phyloP scores from a whole-genome alignment of 805 yeast genomes.

The Osmozyma mogii region DNA sequence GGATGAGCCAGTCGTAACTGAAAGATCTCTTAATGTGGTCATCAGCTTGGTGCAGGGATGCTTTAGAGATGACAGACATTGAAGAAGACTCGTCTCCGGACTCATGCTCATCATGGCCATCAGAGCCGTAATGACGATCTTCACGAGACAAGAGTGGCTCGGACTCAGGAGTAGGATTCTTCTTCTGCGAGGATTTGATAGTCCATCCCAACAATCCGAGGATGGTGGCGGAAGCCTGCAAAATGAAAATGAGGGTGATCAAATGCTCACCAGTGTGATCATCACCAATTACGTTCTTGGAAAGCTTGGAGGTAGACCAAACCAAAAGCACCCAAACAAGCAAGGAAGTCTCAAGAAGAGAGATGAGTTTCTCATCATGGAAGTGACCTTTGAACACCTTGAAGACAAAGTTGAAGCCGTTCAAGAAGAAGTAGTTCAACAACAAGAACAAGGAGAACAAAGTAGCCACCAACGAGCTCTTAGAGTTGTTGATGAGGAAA shows the following conservation, averaged over 20 bases:
- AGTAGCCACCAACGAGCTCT: slow-evolving; percentile 25
- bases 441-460: slow-evolving; percentile 44
- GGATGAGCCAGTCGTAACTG: slow-evolving; percentile 77
- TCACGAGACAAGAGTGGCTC: slow-evolving; percentile 24
- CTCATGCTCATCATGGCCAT: slow-evolving; percentile 10
- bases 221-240: slow-evolving; percentile 40
- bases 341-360: slow-evolving; percentile 46
- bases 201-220: slow-evolving; percentile 48
- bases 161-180: slow-evolving; percentile 5
- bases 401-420: slow-evolving; percentile 30
- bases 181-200: slow-evolving; percentile 13
- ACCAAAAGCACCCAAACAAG: slow-evolving; percentile 51
- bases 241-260: slow-evolving; percentile 36
- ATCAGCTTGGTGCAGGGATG: slow-evolving; percentile 14
- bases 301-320: slow-evolving; percentile 37
- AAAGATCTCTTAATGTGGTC: slow-evolving; percentile 31
- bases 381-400: slow-evolving; percentile 24
- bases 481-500: slow-evolving; percentile 34
- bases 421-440: slow-evolving; percentile 49
- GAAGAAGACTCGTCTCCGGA: slow-evolving; percentile 14
- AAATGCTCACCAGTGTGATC: slow-evolving; percentile 49
- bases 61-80: slow-evolving; percentile 15
- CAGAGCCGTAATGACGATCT: slow-evolving; percentile 13
- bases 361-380: slow-evolving; percentile 48
- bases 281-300: slow-evolving; percentile 32